These are phyloP conservation scores for Triadica sebifera DNA, from an alignment of 345 rosid genomes.

Conservation along the genomic window DNA sequence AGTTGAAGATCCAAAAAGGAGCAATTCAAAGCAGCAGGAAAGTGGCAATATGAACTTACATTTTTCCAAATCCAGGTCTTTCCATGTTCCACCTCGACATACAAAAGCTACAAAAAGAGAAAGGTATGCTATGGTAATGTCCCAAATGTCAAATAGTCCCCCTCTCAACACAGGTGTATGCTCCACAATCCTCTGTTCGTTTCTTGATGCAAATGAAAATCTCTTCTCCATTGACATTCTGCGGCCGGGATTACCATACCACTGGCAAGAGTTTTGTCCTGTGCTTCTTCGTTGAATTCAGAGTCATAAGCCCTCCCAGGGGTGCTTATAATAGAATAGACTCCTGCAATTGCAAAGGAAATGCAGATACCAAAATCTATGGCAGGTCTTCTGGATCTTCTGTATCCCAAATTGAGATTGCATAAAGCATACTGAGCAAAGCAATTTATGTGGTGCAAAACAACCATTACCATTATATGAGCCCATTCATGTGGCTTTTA, in stretches of 20 bases:
- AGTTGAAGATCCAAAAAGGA: slow-evolving; percentile 50
- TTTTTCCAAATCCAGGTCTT: slow-evolving; percentile 58
- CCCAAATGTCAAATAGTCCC: slow-evolving; percentile 46
- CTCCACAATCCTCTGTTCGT: slow-evolving; percentile 30
- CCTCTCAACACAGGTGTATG: slow-evolving; percentile 48
- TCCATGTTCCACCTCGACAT: slow-evolving; percentile 62
- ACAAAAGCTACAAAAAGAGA: slow-evolving; percentile 46
- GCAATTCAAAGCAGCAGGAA: slow-evolving; percentile 47
- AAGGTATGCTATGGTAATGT: slow-evolving; percentile 30
- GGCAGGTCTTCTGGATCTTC: slow-evolving; percentile 47
- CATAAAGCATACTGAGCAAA: slow-evolving; percentile 62
- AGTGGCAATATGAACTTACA: slow-evolving; percentile 50
- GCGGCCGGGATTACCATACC: slow-evolving; percentile 5
- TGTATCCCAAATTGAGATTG: slow-evolving; percentile 50
- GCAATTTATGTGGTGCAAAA: slow-evolving; percentile 54
- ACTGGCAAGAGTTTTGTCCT: slow-evolving; percentile 18
- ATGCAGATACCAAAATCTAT: slow-evolving; percentile 47
- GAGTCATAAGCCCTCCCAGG: slow-evolving; percentile 46
- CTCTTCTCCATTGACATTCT: slow-evolving; percentile 36
- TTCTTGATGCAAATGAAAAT: slow-evolving; percentile 38
- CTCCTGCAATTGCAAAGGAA: slow-evolving; percentile 44
- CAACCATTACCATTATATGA: slow-evolving; percentile 50
- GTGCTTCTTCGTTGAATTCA: slow-evolving; percentile 47
- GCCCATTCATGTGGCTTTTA: slow-evolving; percentile 52
- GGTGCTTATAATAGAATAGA: slow-evolving; percentile 51